Evolutionary conservation across 2,329 filamentous ascomycete genomes (phyloP).

Genomic region (Clonostachys chloroleuca): DNA sequence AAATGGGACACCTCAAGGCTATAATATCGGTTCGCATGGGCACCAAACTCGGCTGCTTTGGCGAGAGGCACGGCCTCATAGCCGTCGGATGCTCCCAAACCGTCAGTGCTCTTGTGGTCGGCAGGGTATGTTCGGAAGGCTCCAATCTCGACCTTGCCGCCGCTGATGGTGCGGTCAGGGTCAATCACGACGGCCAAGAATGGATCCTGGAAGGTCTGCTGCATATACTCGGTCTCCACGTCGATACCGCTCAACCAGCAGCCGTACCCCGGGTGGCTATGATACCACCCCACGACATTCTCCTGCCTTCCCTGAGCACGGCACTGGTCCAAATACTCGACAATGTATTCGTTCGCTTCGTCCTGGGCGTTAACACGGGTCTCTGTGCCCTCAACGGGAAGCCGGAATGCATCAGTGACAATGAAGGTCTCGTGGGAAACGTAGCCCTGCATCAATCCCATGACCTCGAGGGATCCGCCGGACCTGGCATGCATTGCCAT

Average conservation of each 20-base stretch:
- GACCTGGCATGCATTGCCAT: slow-evolving; percentile 99
- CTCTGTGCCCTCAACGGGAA: slow-evolving; percentile 97
- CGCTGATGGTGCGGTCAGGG: slow-evolving; percentile 89
- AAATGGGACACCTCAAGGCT: slow-evolving; percentile 87
- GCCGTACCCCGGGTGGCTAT: slow-evolving; percentile 94
- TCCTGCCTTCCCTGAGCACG: slow-evolving; percentile 76
- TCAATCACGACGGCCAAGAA: slow-evolving; percentile 96
- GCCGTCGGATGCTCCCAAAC: slow-evolving; percentile 36
- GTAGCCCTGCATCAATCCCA: slow-evolving; percentile 98
- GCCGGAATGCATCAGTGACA: slow-evolving; percentile 87
- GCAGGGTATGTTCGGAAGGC: slow-evolving; percentile 90
- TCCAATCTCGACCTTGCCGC: slow-evolving; percentile 94
- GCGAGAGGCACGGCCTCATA: slow-evolving; percentile 80
- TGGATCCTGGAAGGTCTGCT: slow-evolving; percentile 83
- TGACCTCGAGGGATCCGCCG: slow-evolving; percentile 86
- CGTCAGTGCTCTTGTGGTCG: slow-evolving; percentile 47
- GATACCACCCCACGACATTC: slow-evolving; percentile 97
- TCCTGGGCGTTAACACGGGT: slow-evolving; percentile 94
- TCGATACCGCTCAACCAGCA: slow-evolving; percentile 98
- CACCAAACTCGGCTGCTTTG: slow-evolving; percentile 94
- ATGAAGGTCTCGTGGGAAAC: slow-evolving; percentile 81
- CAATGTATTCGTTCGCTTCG: slow-evolving; percentile 96
- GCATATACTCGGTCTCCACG: slow-evolving; percentile 79
- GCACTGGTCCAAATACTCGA: slow-evolving; percentile 74
- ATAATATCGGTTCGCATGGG: slow-evolving; percentile 88